phyloP scores from a whole-genome alignment of 495 filamentous ascomycete species.

The Chaetomium tenue region DNA sequence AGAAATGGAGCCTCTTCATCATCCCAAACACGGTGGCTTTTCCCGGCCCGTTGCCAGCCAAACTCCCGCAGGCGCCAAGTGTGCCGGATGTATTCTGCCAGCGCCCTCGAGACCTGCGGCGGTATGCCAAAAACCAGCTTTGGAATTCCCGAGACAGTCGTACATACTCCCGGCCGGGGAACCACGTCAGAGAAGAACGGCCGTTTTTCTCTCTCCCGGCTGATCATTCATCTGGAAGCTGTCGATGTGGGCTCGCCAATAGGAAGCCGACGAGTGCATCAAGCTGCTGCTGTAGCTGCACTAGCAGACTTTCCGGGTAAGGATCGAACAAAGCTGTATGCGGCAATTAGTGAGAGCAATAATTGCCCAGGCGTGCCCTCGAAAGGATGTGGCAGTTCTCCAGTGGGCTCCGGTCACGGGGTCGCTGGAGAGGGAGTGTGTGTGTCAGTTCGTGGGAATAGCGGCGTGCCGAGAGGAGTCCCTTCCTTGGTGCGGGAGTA shows the following conservation, averaged over 20 bases:
- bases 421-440: background rate
- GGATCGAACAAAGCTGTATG: background rate
- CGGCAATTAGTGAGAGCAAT: background rate
- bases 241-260: background rate
- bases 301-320: background rate
- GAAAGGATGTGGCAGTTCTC: background rate
- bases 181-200: background rate
- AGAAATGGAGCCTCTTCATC: slow-evolving; percentile 10
- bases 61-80: background rate
- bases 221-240: slow-evolving; percentile 1
- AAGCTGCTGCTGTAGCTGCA: background rate
- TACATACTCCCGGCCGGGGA: background rate
- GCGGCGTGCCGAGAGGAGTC: background rate
- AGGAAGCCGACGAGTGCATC: background rate
- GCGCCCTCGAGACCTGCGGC: background rate
- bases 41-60: slow-evolving; percentile 11
- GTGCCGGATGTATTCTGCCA: background rate
- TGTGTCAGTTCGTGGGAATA: background rate
- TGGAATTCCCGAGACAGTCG: background rate
- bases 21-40: slow-evolving; percentile 11
- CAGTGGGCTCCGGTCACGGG: slow-evolving; percentile 1
- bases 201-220: slow-evolving; percentile 1
- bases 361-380: background rate
- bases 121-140: background rate
- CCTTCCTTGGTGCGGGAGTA: slow-evolving; percentile 13